Conservation (phyloP, 163 green algal species). For the Volvox carteri region DNA sequence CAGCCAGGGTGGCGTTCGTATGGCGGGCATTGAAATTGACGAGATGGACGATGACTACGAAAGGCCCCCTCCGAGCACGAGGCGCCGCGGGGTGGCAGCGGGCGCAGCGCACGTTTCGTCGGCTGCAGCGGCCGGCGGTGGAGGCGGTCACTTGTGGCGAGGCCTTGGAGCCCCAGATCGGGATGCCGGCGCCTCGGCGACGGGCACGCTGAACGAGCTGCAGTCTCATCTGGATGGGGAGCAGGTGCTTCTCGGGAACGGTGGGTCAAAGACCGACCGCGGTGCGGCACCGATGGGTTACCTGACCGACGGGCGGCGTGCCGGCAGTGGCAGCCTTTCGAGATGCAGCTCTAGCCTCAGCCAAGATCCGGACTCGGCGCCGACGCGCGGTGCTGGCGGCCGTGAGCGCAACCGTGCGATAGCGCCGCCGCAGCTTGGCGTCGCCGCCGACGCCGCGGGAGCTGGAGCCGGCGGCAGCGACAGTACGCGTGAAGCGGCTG, state of each 20-base stretch:
- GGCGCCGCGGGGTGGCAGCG: neutral
- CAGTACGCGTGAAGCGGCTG: neutral
- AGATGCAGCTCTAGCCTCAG: slow-evolving; percentile 39
- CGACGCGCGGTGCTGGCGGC: neutral
- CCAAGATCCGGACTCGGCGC: neutral
- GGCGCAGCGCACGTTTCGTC: neutral
- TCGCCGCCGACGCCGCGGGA: neutral
- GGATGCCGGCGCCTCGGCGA: neutral
- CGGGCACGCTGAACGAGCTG: neutral
- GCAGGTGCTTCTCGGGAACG: too few relatives aligned
- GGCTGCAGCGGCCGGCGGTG: neutral
- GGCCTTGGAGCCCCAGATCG: neutral
- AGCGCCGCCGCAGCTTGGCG: neutral
- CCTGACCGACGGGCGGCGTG: neutral
- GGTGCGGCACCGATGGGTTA: neutral
- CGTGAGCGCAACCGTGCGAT: neutral
- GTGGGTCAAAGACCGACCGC: too few relatives aligned
- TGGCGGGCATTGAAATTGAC: slow-evolving; percentile 35
- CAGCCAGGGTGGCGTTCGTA: slow-evolving; percentile 43
- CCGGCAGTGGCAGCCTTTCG: slow-evolving; percentile 29
- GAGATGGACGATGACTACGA: neutral
- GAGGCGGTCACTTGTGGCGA: too few relatives aligned
- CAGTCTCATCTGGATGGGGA: neutral
- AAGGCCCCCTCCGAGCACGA: neutral
- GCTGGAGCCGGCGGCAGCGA: neutral